A percentile compares a stretch with the other conserved stretches of the same genome.
phyloP scores from a whole-genome alignment of 1,284 basidiomycete species.

The Phellinidium pouzarii region DNA sequence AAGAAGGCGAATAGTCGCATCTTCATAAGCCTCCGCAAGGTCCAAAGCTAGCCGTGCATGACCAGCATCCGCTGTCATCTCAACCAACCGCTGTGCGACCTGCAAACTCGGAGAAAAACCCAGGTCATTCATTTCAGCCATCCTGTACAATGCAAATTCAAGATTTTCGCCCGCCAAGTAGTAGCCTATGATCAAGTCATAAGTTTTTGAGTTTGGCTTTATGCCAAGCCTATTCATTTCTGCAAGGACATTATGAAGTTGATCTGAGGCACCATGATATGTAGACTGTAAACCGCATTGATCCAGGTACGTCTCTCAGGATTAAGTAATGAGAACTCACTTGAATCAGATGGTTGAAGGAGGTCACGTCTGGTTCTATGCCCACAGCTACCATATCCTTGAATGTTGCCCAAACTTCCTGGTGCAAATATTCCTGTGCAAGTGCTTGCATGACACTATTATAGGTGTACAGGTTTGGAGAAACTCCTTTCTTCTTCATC shows the following conservation, averaged over 20 bases:
- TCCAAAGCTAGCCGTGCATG: slow-evolving; percentile 64
- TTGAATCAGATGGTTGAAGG: slow-evolving; percentile 59
- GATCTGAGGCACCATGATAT: slow-evolving; percentile 19
- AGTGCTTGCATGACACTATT: slow-evolving; percentile 46
- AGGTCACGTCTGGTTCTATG: slow-evolving; percentile 47
- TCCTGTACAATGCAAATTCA: slow-evolving; percentile 54
- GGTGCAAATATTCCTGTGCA: slow-evolving; percentile 30
- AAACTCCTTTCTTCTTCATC: slow-evolving; percentile 48
- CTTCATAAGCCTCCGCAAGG: slow-evolving; percentile 53
- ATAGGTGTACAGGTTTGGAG: slow-evolving; percentile 51
- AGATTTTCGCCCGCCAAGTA: slow-evolving; percentile 42
- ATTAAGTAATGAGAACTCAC: slow-evolving; percentile 32
- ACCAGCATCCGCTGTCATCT: slow-evolving; percentile 40
- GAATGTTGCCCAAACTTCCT: slow-evolving; percentile 62
- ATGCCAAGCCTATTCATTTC: slow-evolving; percentile 46
- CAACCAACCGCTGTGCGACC: slow-evolving; percentile 43
- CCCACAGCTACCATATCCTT: slow-evolving; percentile 63
- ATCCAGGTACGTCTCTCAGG: not conserved
- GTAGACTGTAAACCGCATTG: slow-evolving; percentile 18
- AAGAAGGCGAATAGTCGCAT: slow-evolving; percentile 43
- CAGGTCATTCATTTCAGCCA: slow-evolving; percentile 43
- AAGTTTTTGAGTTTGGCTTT: slow-evolving; percentile 45
- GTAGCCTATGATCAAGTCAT: slow-evolving; percentile 45
- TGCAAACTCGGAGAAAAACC: slow-evolving; percentile 43
- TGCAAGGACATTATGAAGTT: slow-evolving; percentile 31